Evolutionary conservation across 306 rosid genomes (phyloP).

Genomic region (Vigna nakashimae): DNA sequence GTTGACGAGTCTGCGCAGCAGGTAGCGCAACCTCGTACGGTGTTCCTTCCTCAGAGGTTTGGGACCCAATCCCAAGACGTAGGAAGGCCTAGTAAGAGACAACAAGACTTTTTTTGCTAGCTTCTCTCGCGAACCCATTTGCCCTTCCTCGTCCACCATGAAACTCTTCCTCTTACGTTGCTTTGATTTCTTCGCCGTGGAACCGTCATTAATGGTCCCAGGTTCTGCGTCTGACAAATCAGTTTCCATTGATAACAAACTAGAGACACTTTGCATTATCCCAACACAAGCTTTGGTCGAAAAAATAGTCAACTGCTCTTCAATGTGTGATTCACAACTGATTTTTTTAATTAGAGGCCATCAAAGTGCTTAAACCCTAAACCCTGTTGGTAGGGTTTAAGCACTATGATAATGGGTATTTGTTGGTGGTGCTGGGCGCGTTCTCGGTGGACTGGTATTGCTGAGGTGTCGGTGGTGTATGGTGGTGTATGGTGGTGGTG

Average conservation of each 20-base stretch:
- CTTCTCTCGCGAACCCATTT: slow-evolving; percentile 21
- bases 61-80: slow-evolving; percentile 52
- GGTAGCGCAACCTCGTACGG: slow-evolving; percentile 49
- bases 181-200: not conserved
- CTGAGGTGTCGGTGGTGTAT: too few relatives aligned
- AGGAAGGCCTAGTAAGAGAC: slow-evolving; percentile 68
- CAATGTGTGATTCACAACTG: too few relatives aligned
- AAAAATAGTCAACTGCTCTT: too few relatives aligned
- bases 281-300: too few relatives aligned
- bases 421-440: too few relatives aligned
- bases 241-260: slow-evolving; percentile 23
- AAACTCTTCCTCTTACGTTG: slow-evolving; percentile 55
- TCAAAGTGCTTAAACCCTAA: too few relatives aligned
- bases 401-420: too few relatives aligned
- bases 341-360: too few relatives aligned
- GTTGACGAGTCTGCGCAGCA: slow-evolving; percentile 54
- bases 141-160: not conserved
- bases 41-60: slow-evolving; percentile 56
- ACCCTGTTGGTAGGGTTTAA: too few relatives aligned
- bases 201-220: not conserved
- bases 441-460: too few relatives aligned
- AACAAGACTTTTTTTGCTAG: slow-evolving; percentile 50
- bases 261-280: not conserved
- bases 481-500: too few relatives aligned
- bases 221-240: slow-evolving; percentile 23